Percentiles rank a stretch among this genome's conserved stretches.
Evolutionary conservation across 164 flowering plant species (phyloP).

Genomic region (Kingdonia uniflora): DNA sequence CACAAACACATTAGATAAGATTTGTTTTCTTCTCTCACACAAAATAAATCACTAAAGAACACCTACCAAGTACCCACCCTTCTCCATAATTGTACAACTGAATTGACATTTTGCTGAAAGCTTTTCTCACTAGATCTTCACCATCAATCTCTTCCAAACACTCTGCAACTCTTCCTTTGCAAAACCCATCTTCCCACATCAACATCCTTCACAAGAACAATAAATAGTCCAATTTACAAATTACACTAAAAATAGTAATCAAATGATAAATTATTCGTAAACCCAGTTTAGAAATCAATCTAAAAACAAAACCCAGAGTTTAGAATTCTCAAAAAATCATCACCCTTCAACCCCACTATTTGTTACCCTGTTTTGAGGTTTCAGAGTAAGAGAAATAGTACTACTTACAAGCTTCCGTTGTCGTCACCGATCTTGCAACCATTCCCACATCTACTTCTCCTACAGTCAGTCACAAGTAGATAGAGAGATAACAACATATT

Average conservation of each 20-base stretch:
- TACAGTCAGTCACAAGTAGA: slow-evolving; percentile 20
- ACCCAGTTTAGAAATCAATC: slow-evolving; percentile 2
- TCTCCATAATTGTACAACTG: slow-evolving; percentile 99
- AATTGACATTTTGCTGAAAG: slow-evolving; percentile 99
- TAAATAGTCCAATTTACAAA: background rate
- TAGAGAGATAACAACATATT: slow-evolving; percentile 15
- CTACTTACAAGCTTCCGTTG: slow-evolving; percentile 76
- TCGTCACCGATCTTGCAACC: slow-evolving; percentile 92
- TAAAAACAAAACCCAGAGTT: slow-evolving; percentile 6
- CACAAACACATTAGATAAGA: slow-evolving; percentile 4
- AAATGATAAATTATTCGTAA: background rate
- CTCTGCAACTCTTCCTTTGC: slow-evolving; percentile 65
- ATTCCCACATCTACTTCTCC: slow-evolving; percentile 91
- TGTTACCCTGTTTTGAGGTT: background rate
- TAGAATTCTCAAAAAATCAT: background rate
- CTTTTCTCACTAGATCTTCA: slow-evolving; percentile 86
- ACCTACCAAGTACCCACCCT: slow-evolving; percentile 99
- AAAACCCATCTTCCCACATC: slow-evolving; percentile 99
- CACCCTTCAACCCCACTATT: background rate
- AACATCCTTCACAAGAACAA: slow-evolving; percentile 56
- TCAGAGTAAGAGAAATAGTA: background rate
- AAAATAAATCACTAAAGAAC: slow-evolving; percentile 12
- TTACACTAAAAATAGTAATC: no score
- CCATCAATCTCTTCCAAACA: slow-evolving; percentile 74
- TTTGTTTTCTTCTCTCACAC: background rate